Evolutionary conservation across 139 green algal species (phyloP), one percentile per base, ranked within the genome.

Genomic region (Deuterostichococcus epilithicus): DNA sequence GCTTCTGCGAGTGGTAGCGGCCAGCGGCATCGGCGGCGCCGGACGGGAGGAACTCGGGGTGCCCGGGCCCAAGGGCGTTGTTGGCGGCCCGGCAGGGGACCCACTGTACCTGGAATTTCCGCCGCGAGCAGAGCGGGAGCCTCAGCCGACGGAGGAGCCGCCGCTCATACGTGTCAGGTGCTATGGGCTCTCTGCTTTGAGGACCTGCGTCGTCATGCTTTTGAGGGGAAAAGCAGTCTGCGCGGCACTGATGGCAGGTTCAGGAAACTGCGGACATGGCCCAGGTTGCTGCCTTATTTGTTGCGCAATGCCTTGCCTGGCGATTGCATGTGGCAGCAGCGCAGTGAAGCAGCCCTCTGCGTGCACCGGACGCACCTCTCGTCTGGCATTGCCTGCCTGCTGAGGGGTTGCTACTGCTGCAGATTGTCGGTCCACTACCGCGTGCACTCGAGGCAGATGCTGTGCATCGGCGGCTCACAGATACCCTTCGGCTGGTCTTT

Each of bases 401-500:
- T n/a, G n/a, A n/a, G n/a, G n/a, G n/a, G n/a, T n/a, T n/a, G n/a
- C n/a, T n/a, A n/a, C n/a, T 63, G 13, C 52, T 63, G 52, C 52
- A 63, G 89, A 47, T 83, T 97, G 5, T 87, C 79, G 35, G 91
- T 97, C 13, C 82, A 92, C 70, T 97, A 93, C 84, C 81, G 93
- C 10, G 91, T 94, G 42, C 94, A 97, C 88, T 91, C 83, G 74
- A 81, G 92, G 32, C 94, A 97, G 84, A 96, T 97, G 85, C 82
- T 97, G 33, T 97, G 92, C 82, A 91, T 97, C 36, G 93, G 91
- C 5, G 85, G 88, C 32, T 93, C 86, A 23, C 84, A 90, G 30
- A 91, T 94, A 47, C 91, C 91, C 0, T 87, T 96, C 69, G 93
- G 94, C 26, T 97, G 94, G 94, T 95, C 89, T 1, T 97, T 97